These are phyloP conservation scores for Flaveria bidentis DNA, from an alignment of 129 eudicot species.

Conservation along the genomic window DNA sequence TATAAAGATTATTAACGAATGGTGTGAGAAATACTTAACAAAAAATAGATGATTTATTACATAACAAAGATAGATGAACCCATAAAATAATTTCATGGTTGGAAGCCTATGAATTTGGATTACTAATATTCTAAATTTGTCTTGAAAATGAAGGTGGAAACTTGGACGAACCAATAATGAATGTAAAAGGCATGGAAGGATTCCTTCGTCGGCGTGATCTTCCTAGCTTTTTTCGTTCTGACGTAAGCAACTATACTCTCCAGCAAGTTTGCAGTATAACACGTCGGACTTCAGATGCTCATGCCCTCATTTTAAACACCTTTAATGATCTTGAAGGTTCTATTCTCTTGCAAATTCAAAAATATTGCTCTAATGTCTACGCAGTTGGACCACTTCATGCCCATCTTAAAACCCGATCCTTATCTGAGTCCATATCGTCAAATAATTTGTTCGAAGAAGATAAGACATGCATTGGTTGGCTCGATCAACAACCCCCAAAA, in stretches of 20 bases:
- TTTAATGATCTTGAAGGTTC: constrained; percentile 61
- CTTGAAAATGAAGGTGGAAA: constrained; percentile 36
- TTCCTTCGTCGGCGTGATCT: constrained; percentile 61
- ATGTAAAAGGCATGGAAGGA: constrained; percentile 52
- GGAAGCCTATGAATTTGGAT: too few species aligned
- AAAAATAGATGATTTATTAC: too few species aligned
- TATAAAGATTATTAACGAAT: too few species aligned
- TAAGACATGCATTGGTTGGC: constrained; percentile 50
- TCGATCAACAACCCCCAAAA: constrained; percentile 42
- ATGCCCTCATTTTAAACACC: constrained; percentile 58
- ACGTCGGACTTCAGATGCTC: constrained; percentile 17
- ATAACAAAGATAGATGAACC: not conserved
- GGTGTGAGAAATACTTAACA: too few species aligned
- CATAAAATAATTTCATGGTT: not conserved
- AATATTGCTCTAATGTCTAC: constrained; percentile 45
- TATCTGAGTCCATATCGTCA: constrained; percentile 30
- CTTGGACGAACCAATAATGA: constrained; percentile 36
- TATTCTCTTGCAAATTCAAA: constrained; percentile 43
- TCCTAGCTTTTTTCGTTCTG: constrained; percentile 48
- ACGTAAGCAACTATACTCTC: constrained; percentile 1
- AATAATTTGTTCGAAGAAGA: constrained; percentile 55
- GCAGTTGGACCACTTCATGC: constrained; percentile 66
- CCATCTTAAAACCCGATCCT: constrained; percentile 39
- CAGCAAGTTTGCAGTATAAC: constrained; percentile 17
- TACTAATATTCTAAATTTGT: not conserved